Base-by-base conservation (phyloP, 768 basidiomycete genomes). In the Tylopilus felleus region DNA sequence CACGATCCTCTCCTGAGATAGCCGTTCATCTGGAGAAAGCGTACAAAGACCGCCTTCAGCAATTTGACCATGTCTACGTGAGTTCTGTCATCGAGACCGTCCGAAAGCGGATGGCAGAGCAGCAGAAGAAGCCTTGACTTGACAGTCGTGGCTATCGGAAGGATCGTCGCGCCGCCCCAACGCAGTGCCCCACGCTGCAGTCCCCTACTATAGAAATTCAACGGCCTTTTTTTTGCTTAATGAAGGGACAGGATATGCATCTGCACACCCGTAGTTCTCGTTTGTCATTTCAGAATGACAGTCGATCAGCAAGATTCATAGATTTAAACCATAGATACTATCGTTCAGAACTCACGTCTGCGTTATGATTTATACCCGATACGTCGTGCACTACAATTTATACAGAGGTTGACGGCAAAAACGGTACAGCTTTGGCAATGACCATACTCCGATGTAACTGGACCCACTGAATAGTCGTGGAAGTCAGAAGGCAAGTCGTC, bases 31-130 rank as follows among this genome's bases (percentile, higher is more conserved):
- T 70, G 19, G 63, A 69, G 43, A 68, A 63, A 35, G 58, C 33
- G 2, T 68, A 68, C 58, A 61, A 40, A 49, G 68, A 68, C 46
- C 66, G 63, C 27, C 65, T 68, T 39, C 63, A 70, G 44, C 68
- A 70, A 59, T 68, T 70, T 50, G 67, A 70, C 49, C 66, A 68
- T 47, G 63, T 68, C 57, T 68, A 70, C 53, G 68, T 68, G 57
- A 63, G 65, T 47, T 68, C 67, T 22, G 68, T 68, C 42, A 45
- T 68, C 40, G 68, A 70, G 41, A 70, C 59, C 13, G 56, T 70
- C 56, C 66, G 67, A 52, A 68, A 65, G 59, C 60, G 67, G 60
- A 69, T 65, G 57, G 65, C 57, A 55, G 68, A 70, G 47, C 63
- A 65, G 45, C 68, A 67, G 57, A 69, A 53, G 56, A 70, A 66